Evolutionary conservation across 106 monocot species (phyloP), one percentile per base, ranked within the genome.

Genomic region (Acorus gramineus): DNA sequence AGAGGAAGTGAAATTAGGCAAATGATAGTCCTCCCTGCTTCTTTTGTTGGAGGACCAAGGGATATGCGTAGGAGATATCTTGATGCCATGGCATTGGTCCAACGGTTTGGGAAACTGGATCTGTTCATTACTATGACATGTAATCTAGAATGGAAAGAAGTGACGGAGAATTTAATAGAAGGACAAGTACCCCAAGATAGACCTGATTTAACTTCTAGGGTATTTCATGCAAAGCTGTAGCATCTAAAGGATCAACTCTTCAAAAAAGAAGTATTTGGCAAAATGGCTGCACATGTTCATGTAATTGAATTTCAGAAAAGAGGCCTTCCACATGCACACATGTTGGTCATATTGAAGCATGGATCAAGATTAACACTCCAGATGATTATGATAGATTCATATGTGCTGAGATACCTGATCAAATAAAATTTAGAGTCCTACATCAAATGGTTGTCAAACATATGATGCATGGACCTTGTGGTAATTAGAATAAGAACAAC

Each of bases 41-140:
- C 67, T 8, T 67, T 67, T 9, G 57, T 67, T 8, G 67, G 56
- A 12, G 67, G 67, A 5, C 56, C 67, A 44, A 8, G 56, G 46
- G 67, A 67, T 47, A 67, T 44, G 47, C 5, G 10, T 7, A 55
- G 14, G 3, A 46, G 56, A 3, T 56, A 67, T 12, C 10, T 67
- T 7, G 47, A 67, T 56, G 55, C 67, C 2, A 67, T 67, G 56
- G 5, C 56, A 6, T 57, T 67, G 5, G 67, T 67, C 3, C 67
- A 46, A 2, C 11, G 9, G 6, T 67, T 56, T 56, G 67, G 56
- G 13, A 67, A 67, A 5, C 67, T 55, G 2, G n/a, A 56, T 56
- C 14, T 67, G 2, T 67, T 67, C 28, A 28, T 67, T 2, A 56
- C 56, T 13, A 57, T 67, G 11, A 67, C 67, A 4, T 67, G 56